These are phyloP conservation scores for Vigna angularis DNA, from an alignment of 306 rosid genomes.

Conservation along the genomic window DNA sequence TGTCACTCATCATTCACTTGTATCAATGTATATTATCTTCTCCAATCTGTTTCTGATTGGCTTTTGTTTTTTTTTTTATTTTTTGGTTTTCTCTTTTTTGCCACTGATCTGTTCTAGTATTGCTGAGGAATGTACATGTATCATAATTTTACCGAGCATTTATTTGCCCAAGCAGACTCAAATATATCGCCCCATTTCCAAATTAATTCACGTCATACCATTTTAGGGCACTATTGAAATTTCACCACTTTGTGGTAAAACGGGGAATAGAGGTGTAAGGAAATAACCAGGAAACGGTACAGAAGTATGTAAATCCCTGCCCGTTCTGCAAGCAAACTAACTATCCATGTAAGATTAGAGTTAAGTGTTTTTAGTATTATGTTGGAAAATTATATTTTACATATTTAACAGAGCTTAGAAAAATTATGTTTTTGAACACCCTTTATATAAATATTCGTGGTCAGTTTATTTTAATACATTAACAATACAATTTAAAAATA, in stretches of 20 bases:
- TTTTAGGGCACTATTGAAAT: not conserved
- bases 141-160: slow-evolving; percentile 34
- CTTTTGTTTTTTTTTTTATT: not conserved
- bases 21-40: slow-evolving; percentile 47
- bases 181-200: not conserved
- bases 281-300: not conserved
- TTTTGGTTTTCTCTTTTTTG: slow-evolving; percentile 22
- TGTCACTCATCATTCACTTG: slow-evolving; percentile 34
- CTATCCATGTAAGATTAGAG: not conserved
- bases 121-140: slow-evolving; percentile 47
- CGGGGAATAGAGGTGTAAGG: not conserved
- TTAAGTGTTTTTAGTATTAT: not conserved
- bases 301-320: not conserved
- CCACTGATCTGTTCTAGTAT: slow-evolving; percentile 28
- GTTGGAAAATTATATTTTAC: not conserved
- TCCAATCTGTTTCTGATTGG: slow-evolving; percentile 48
- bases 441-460: no score
- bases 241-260: not conserved
- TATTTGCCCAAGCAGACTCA: slow-evolving; percentile 37
- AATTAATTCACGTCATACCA: not conserved
- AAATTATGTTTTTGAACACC: no score
- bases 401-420: not conserved
- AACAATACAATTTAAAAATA: no score
- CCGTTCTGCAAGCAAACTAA: slow-evolving; percentile 18
- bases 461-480: no score